Base-by-base conservation (phyloP, 306 rosid species). In the Senna siamea region DNA sequence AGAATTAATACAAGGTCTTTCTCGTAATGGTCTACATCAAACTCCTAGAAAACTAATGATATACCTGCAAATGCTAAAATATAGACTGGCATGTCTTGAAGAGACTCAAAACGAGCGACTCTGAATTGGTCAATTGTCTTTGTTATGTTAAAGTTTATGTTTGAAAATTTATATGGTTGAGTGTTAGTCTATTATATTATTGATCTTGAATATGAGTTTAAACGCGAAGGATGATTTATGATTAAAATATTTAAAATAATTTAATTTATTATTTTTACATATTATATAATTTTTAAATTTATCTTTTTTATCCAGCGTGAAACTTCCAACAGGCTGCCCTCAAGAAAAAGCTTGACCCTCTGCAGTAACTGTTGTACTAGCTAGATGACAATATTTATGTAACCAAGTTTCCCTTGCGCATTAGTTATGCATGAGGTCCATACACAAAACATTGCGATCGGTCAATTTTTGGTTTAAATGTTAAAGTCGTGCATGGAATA, bases 381-480 rank as follows among this genome's bases (percentile, higher is more conserved):
- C 20, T 15, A 26, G 40, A n/a, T 6, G n/a, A 69, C 74, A 52
- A 15, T 20, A 37, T 40, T 69, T 11, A 52, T 62, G 52, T 43
- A 19, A 44, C 65, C 59, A 30, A 26, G 11, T 8, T 75, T 55
- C 50, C 34, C 50, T 54, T 63, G 7, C 28, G 20, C 40, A 32
- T 34, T 53, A 0, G 40, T 58, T 22, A 50, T 57, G n/a, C 40
- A 14, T 18, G 28, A 58, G 70, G 44, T 61, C 61, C 61, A 68
- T 37, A 17, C 63, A n/a, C 55, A 2, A 26, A 26, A 26, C 30
- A 26, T 1, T 41, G 23, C 10, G 18, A 55, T 9, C 34, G 30
- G 56, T 76, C 73, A 56, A 76, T 43, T 34, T 18, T 66, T 22
- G 41, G 51, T 57, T 76, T 76, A 7, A 23, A n/a, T 35, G 48